These are phyloP conservation scores for Wickerhamiella australiensis DNA, from an alignment of 805 yeast genomes.

Conservation along the genomic window DNA sequence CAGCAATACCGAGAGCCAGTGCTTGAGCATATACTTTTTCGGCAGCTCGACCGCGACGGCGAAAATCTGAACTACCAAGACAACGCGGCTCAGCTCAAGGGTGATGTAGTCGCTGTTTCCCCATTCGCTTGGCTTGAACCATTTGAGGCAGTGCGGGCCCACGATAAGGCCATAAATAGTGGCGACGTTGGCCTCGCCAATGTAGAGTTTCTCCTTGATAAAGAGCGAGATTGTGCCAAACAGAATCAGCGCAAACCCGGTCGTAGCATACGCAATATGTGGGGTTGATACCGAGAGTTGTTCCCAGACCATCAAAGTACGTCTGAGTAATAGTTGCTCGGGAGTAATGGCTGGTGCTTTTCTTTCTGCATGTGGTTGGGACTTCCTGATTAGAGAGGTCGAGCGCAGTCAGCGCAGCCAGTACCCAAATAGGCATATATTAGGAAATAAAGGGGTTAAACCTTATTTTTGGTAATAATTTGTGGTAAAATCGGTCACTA, in stretches of 20 bases:
- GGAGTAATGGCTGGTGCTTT: no score
- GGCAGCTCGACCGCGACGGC: conserved; percentile 94
- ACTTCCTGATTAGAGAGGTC: background rate
- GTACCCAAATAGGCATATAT: no score
- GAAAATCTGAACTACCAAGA: conserved; percentile 75
- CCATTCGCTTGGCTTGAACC: conserved; percentile 80
- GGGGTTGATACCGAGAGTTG: conserved; percentile 42
- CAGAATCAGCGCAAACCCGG: conserved; percentile 69
- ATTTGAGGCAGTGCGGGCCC: conserved; percentile 74
- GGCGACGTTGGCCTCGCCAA: conserved; percentile 88
- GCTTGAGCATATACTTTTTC: conserved; percentile 71
- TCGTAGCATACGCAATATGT: conserved; percentile 77
- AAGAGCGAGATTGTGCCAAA: conserved; percentile 73
- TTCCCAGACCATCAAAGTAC: conserved; percentile 20
- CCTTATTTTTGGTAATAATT: no score
- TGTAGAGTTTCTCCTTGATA: conserved; percentile 69
- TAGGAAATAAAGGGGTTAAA: no score
- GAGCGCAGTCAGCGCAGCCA: no score
- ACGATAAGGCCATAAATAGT: conserved; percentile 73
- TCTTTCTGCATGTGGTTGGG: background rate
- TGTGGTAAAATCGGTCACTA: no score
- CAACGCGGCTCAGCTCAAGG: conserved; percentile 69
- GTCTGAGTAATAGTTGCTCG: background rate
- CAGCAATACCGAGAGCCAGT: conserved; percentile 65
- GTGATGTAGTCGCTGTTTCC: conserved; percentile 76